A percentile compares a stretch with the other conserved stretches of the same genome.
Evolutionary conservation across 352 stramenopile species (phyloP).

Genomic region (Phytophthora europaea): DNA sequence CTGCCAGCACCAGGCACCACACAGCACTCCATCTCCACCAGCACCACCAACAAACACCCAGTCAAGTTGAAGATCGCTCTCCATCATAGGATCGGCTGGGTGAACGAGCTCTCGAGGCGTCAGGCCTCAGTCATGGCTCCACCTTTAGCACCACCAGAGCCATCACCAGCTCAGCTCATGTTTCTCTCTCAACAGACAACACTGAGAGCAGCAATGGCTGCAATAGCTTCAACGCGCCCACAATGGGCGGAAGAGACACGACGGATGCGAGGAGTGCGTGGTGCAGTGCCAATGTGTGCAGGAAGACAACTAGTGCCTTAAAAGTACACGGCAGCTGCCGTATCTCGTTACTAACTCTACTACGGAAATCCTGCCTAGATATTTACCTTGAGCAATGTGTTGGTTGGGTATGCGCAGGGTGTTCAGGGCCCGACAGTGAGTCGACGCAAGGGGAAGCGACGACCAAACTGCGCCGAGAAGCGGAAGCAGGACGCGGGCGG

Average conservation of each 20-base stretch:
- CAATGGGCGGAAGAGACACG: constrained; percentile 20
- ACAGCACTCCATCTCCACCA: background rate
- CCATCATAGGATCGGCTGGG: constrained; percentile 3
- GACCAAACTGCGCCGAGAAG: constrained; percentile 18
- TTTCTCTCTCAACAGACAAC: constrained; percentile 19
- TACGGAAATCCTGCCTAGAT: constrained; percentile 19
- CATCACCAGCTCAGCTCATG: constrained; percentile 9
- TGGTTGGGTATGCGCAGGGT: constrained; percentile 17
- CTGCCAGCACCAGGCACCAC: background rate
- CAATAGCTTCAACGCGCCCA: constrained; percentile 3
- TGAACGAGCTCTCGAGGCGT: constrained; percentile 18
- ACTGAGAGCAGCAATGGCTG: constrained; percentile 9
- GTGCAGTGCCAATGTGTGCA: constrained; percentile 7
- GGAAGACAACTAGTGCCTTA: background rate
- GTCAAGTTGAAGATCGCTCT: constrained; percentile 4
- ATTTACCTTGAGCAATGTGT: constrained; percentile 43
- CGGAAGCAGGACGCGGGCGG: constrained; percentile 1
- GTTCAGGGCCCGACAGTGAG: constrained; percentile 10
- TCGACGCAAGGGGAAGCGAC: constrained; percentile 15
- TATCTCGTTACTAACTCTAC: constrained; percentile 5
- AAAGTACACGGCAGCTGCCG: constrained; percentile 6
- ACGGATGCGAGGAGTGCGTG: constrained; percentile 20
- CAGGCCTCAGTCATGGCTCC: constrained; percentile 19
- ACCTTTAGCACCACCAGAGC: constrained; percentile 11
- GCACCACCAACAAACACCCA: background rate